Conservation (phyloP, 2,329 filamentous ascomycete genomes). For the Arachnomyces sp. region DNA sequence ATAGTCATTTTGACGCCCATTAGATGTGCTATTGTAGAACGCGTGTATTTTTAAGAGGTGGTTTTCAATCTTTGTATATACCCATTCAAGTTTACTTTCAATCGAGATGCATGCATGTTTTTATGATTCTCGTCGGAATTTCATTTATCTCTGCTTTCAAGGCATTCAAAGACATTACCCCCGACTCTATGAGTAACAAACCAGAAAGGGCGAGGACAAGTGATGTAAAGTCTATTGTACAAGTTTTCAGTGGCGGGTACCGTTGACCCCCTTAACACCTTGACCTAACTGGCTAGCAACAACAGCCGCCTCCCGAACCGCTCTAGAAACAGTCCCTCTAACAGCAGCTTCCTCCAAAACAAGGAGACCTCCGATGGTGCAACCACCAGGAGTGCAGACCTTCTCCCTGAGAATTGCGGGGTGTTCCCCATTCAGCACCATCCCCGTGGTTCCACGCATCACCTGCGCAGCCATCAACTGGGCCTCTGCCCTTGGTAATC, state of each 20-base stretch:
- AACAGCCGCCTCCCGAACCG: conserved; percentile 52
- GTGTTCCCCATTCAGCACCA: conserved; percentile 52
- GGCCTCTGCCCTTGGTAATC: conserved; percentile 50
- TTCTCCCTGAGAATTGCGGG: conserved; percentile 53
- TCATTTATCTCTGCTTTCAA: no score
- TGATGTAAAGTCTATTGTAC: background rate
- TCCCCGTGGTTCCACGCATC: conserved; percentile 50
- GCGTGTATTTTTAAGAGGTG: background rate
- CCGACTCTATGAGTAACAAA: background rate
- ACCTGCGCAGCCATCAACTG: conserved; percentile 56
- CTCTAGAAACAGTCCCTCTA: conserved; percentile 45
- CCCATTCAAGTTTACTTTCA: no score
- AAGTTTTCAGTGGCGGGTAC: conserved; percentile 24
- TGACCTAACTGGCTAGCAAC: conserved; percentile 49
- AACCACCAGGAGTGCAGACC: conserved; percentile 54
- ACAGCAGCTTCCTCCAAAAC: conserved; percentile 52
- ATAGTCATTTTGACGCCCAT: background rate
- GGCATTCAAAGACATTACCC: no score
- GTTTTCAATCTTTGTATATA: background rate
- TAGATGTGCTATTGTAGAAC: background rate
- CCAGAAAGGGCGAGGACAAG: background rate
- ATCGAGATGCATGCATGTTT: no score
- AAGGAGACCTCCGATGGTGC: conserved; percentile 54
- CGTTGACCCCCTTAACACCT: conserved; percentile 44
- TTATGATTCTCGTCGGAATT: no score